phyloP scores from a whole-genome alignment of 192 early-diverging fungal genomes.

The Mortierella alpina region DNA sequence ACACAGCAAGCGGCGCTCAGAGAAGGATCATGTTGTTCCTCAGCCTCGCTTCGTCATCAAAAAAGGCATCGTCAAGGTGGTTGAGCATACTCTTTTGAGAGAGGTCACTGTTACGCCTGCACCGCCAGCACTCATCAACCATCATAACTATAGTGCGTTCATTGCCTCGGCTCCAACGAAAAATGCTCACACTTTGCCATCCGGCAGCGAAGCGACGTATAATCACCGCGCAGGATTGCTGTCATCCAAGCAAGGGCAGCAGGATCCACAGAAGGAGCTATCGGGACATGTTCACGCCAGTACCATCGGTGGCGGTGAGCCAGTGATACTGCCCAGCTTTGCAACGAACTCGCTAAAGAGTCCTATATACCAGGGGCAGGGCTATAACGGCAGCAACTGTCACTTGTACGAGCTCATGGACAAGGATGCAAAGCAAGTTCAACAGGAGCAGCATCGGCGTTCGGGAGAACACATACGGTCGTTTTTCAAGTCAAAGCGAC shows the following conservation, averaged over 20 bases:
- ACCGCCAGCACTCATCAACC: not conserved
- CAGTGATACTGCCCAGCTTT: not conserved
- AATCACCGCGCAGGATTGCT: not conserved
- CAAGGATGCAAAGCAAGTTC: not conserved
- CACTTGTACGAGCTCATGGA: conserved; percentile 15
- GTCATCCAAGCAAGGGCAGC: not conserved
- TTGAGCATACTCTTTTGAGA: conserved; percentile 39
- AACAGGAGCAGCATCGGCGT: not conserved
- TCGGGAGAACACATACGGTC: not conserved
- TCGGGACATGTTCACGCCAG: not conserved
- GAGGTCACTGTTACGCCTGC: conserved; percentile 21
- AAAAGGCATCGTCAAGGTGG: conserved; percentile 37
- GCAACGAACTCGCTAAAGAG: not conserved
- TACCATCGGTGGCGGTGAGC: not conserved
- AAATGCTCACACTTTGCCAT: no score
- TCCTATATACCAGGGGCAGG: conserved; percentile 28
- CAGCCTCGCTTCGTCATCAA: conserved; percentile 40
- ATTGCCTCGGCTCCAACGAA: no score
- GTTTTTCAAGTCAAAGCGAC: conserved; percentile 28
- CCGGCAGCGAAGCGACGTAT: no score
- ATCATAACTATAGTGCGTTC: not conserved
- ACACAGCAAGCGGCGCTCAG: not conserved
- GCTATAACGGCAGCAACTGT: conserved; percentile 23
- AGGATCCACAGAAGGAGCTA: not conserved
- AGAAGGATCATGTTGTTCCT: not conserved